These are phyloP conservation scores for Aspergillus nanangensis DNA, from an alignment of 495 filamentous ascomycete genomes.

Conservation along the genomic window DNA sequence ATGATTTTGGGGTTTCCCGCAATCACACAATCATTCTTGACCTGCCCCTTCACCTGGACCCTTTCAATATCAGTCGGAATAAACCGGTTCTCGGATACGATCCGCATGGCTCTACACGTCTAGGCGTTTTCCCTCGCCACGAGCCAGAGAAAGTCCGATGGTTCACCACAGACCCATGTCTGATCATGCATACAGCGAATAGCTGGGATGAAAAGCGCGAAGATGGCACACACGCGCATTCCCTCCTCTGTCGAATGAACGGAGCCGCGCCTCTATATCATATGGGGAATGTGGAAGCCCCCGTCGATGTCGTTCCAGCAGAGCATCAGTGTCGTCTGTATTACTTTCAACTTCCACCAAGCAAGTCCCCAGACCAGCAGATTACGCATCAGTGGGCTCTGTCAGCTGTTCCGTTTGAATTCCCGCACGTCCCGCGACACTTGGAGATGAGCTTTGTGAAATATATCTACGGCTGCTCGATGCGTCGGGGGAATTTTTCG, in stretches of 20 bases:
- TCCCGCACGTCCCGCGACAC: constrained; percentile 48
- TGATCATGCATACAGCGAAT: constrained; percentile 66
- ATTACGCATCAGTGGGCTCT: constrained; percentile 60
- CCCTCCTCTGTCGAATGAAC: constrained; percentile 59
- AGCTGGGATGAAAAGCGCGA: constrained; percentile 48
- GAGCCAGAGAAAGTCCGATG: constrained; percentile 49
- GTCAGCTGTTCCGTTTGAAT: constrained; percentile 58
- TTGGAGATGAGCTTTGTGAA: too few species aligned
- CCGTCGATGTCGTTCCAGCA: constrained; percentile 33
- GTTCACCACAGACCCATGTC: constrained; percentile 60
- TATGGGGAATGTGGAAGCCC: constrained; percentile 50
- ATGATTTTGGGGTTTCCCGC: constrained; percentile 62
- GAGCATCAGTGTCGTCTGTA: constrained; percentile 60
- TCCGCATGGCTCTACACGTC: constrained; percentile 45
- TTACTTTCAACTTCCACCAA: constrained; percentile 54
- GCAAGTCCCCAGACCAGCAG: too few species aligned
- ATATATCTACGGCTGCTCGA: constrained; percentile 34
- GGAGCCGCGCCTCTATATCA: constrained; percentile 55
- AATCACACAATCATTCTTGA: constrained; percentile 61
- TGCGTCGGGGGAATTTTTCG: constrained; percentile 48
- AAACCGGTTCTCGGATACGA: constrained; percentile 54
- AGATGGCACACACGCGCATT: constrained; percentile 38
- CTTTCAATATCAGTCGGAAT: constrained; percentile 48
- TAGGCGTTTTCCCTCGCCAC: constrained; percentile 59
- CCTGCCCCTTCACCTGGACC: constrained; percentile 58